Evolutionary conservation across 371 early-diverging fungal genomes (phyloP).

Genomic region (Mucor circinelloides): DNA sequence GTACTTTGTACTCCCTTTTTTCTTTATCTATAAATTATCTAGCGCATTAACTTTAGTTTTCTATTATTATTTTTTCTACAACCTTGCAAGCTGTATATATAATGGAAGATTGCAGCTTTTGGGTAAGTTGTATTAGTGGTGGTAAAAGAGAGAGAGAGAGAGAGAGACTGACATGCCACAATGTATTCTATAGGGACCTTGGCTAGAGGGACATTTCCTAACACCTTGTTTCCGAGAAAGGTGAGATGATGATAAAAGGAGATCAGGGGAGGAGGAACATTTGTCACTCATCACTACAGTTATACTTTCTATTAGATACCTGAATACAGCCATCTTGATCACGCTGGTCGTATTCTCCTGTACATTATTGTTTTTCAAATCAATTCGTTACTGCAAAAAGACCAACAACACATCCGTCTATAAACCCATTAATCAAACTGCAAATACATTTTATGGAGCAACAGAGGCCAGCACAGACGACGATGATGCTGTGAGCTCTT

Average conservation of each 20-base stretch:
- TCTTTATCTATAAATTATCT: neutral
- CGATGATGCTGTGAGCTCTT: slow-evolving; percentile 2
- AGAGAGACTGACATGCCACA: too few relatives aligned
- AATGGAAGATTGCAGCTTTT: neutral
- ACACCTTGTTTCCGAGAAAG: slow-evolving; percentile 24
- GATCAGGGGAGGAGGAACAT: neutral
- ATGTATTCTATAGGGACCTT: slow-evolving; percentile 12
- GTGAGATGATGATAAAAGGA: neutral
- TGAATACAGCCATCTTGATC: neutral
- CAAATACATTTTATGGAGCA: slow-evolving; percentile 1
- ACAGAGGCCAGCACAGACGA: neutral
- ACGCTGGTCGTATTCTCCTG: neutral
- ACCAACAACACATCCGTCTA: slow-evolving; percentile 4
- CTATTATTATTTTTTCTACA: neutral
- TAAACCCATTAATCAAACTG: neutral
- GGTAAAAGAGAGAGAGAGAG: too few relatives aligned
- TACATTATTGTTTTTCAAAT: neutral
- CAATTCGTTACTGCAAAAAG: neutral
- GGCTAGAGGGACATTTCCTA: slow-evolving; percentile 18
- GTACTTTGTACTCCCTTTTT: neutral
- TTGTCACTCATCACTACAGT: neutral
- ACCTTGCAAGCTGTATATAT: too few relatives aligned
- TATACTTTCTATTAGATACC: neutral
- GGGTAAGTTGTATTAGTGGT: too few relatives aligned
- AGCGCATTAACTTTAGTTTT: neutral